phyloP scores from a whole-genome alignment of 1,284 basidiomycete species.

The Leccinum olivaceoglutinosum region DNA sequence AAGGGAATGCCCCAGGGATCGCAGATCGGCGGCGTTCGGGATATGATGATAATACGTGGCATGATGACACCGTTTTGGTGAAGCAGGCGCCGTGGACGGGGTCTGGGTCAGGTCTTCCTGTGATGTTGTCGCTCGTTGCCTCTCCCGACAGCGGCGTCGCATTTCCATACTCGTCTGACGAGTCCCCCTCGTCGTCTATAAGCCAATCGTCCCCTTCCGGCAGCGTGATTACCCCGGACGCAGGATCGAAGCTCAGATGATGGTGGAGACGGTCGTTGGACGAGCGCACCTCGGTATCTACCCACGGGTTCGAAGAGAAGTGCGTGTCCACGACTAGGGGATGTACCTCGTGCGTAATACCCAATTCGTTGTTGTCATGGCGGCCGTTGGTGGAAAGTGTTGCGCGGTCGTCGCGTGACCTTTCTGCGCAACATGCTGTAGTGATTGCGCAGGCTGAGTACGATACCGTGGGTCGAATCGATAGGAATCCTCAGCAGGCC shows the following conservation, averaged over 20 bases:
- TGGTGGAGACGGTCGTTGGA: conserved; percentile 37
- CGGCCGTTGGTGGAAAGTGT: conserved; percentile 13
- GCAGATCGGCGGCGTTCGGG: conserved; percentile 27
- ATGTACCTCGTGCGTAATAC: conserved; percentile 9
- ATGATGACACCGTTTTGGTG: conserved; percentile 28
- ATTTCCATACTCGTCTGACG: conserved; percentile 28
- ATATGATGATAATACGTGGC: conserved; percentile 29
- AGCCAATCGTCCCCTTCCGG: conserved; percentile 75
- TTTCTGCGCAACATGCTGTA: conserved; percentile 45
- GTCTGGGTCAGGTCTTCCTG: conserved; percentile 20
- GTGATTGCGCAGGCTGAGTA: conserved; percentile 68
- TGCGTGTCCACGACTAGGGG: conserved; percentile 16
- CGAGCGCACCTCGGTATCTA: conserved; percentile 30
- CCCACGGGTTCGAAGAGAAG: conserved; percentile 48
- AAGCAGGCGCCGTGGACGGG: conserved; percentile 10
- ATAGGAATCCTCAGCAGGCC: conserved; percentile 30
- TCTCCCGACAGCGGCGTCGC: conserved; percentile 20
- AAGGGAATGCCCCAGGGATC: conserved; percentile 26
- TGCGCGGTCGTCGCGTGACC: conserved; percentile 17
- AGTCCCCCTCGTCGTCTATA: conserved; percentile 36
- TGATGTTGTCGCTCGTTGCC: conserved; percentile 13
- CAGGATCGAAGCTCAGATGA: conserved; percentile 72
- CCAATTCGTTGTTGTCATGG: conserved; percentile 4
- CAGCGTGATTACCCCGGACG: conserved; percentile 78
- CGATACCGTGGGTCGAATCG: conserved; percentile 57